Evolutionary conservation across 73 alveolate species (phyloP).

Genomic region (Paramecium bursaria): DNA sequence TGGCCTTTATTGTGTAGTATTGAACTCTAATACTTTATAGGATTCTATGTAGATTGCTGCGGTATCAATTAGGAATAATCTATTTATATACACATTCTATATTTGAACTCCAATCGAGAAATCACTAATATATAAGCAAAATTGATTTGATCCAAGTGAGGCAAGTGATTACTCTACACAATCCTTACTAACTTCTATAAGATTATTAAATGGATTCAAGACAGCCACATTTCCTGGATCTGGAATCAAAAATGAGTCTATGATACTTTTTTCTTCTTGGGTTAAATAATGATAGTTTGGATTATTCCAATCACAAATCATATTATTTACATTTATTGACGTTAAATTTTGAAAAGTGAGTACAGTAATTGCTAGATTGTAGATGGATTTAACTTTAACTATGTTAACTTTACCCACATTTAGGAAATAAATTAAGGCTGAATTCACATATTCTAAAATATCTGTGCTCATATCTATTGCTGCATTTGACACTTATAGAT

Average conservation of each 20-base stretch:
- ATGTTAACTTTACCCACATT: not conserved
- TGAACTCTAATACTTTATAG: not conserved
- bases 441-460: not conserved
- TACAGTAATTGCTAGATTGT: not conserved
- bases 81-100: not conserved
- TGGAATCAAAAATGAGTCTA: too few species aligned
- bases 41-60: slow-evolving; percentile 11
- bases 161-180: slow-evolving; percentile 6
- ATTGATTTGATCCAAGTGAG: not conserved
- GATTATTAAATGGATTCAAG: not conserved
- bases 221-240: too few species aligned
- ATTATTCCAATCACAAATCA: slow-evolving; percentile 22
- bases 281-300: too few species aligned
- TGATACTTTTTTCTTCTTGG: too few species aligned
- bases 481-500: not conserved
- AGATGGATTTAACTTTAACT: not conserved
- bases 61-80: not conserved
- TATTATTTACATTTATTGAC: not conserved
- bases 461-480: not conserved
- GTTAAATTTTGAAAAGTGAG: not conserved
- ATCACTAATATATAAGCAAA: not conserved
- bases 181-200: not conserved
- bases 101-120: slow-evolving; percentile 18
- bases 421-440: not conserved
- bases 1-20: not conserved